A percentile compares a stretch with the other conserved stretches of the same genome.
phyloP scores from a whole-genome alignment of 805 yeast species.

The Scheffersomyces coipomensis region DNA sequence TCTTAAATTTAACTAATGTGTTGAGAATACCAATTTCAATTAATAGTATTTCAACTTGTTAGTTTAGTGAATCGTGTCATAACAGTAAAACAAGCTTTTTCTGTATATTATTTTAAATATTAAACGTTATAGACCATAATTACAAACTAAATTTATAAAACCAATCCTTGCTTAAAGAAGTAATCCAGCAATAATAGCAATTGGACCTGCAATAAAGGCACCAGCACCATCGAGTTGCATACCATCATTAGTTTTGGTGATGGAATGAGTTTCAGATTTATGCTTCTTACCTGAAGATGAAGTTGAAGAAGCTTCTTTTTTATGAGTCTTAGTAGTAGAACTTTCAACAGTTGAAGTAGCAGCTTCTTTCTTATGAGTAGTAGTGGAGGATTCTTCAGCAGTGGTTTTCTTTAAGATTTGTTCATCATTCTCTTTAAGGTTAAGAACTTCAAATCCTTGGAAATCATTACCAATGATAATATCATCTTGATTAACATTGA shows the following conservation, averaged over 20 bases:
- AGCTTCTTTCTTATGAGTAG: not conserved
- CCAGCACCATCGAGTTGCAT: conserved; percentile 5
- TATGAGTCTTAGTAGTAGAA: not conserved
- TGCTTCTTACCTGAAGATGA: conserved; percentile 3
- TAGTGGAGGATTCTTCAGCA: not conserved
- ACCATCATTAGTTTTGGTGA: conserved; percentile 11
- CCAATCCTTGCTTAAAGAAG: too few species aligned
- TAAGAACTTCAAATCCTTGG: not conserved
- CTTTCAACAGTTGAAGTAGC: not conserved
- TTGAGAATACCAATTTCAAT: too few species aligned
- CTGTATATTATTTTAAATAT: too few species aligned
- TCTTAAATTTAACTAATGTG: too few species aligned
- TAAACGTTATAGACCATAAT: too few species aligned
- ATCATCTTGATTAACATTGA: conserved; percentile 7
- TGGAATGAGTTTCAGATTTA: conserved; percentile 9
- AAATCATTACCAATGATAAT: not conserved
- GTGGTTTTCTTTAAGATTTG: conserved; percentile 1
- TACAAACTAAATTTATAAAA: too few species aligned
- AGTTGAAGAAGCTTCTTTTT: not conserved
- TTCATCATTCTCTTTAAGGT: conserved; percentile 1
- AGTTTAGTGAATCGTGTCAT: too few species aligned
- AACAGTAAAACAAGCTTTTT: too few species aligned
- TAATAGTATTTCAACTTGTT: too few species aligned
- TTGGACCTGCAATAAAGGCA: conserved; percentile 8
- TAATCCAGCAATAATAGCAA: conserved; percentile 9